Conservation (phyloP, 1,284 basidiomycete genomes). For the Fomitopsis betulina region DNA sequence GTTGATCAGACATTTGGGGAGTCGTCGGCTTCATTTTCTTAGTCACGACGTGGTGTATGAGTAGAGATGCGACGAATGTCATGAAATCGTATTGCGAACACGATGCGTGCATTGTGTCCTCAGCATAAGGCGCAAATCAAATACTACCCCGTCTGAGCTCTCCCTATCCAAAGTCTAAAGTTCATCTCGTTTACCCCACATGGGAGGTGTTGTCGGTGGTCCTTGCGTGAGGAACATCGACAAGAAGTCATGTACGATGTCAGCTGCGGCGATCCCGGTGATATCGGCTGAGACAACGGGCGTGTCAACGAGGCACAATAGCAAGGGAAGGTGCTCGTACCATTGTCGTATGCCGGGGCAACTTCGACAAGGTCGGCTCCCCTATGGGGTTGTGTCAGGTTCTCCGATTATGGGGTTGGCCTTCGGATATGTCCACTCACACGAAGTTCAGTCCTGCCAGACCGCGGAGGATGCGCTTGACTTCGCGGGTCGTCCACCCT, state of each 20-base stretch:
- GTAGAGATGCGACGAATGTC: not conserved
- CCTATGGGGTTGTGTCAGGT: slow-evolving; percentile 27
- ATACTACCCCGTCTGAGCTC: no score
- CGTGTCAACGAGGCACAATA: not conserved
- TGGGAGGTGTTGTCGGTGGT: slow-evolving; percentile 24
- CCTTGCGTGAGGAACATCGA: slow-evolving; percentile 49
- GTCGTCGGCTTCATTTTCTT: not conserved
- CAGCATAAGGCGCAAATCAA: not conserved
- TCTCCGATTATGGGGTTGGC: not conserved
- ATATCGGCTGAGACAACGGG: slow-evolving; percentile 48
- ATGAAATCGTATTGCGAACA: not conserved
- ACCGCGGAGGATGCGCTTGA: slow-evolving; percentile 75
- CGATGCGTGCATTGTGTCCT: not conserved
- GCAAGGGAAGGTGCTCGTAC: slow-evolving; percentile 22
- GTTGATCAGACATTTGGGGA: not conserved
- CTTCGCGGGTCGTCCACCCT: slow-evolving; percentile 78
- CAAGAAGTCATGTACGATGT: slow-evolving; percentile 67
- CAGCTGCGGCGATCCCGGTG: slow-evolving; percentile 68
- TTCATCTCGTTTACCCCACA: slow-evolving; percentile 20
- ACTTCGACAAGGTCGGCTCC: slow-evolving; percentile 79
- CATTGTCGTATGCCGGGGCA: slow-evolving; percentile 76
- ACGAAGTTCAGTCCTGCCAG: slow-evolving; percentile 75
- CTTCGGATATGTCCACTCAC: slow-evolving; percentile 35
- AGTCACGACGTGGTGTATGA: not conserved
- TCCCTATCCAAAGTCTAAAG: slow-evolving; percentile 10